phyloP scores from a whole-genome alignment of 2,329 filamentous ascomycete species.

The Phaeomoniella chlamydospora region DNA sequence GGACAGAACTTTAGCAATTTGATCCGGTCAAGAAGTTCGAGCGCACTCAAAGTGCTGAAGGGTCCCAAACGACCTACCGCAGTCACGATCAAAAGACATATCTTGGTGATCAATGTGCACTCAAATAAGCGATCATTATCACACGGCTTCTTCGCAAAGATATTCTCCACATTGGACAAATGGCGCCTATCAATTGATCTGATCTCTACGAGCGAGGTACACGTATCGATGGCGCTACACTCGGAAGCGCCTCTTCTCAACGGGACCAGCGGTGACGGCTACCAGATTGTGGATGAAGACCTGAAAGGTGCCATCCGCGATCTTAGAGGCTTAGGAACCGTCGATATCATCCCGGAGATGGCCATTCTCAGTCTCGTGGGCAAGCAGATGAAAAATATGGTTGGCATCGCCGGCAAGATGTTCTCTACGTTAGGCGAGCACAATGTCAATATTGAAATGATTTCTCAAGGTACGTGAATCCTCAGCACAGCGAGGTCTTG shows the following conservation, averaged over 20 bases:
- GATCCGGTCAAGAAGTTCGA: slow-evolving; percentile 29
- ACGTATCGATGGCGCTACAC: slow-evolving; percentile 94
- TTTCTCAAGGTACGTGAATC: slow-evolving; percentile 65
- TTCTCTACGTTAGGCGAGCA: slow-evolving; percentile 89
- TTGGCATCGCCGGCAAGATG: slow-evolving; percentile 84
- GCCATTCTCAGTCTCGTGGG: slow-evolving; percentile 91
- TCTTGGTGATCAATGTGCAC: slow-evolving; percentile 94
- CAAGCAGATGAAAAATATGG: slow-evolving; percentile 95
- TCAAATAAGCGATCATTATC: slow-evolving; percentile 93
- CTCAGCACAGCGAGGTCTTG: background rate
- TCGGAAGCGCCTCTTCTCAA: slow-evolving; percentile 48
- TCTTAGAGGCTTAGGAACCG: slow-evolving; percentile 67
- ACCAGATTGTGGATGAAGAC: slow-evolving; percentile 46
- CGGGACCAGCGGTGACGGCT: slow-evolving; percentile 30
- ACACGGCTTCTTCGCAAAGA: slow-evolving; percentile 87
- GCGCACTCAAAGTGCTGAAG: slow-evolving; percentile 31
- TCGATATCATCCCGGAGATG: slow-evolving; percentile 84
- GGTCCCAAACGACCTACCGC: slow-evolving; percentile 67
- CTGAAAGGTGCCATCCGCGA: slow-evolving; percentile 53
- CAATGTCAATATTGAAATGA: slow-evolving; percentile 97
- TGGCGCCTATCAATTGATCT: slow-evolving; percentile 85
- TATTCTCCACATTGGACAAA: slow-evolving; percentile 81
- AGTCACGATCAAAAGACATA: slow-evolving; percentile 94
- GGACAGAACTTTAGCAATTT: slow-evolving; percentile 31
- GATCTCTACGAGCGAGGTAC: slow-evolving; percentile 91